Evolutionary conservation across 2,329 filamentous ascomycete genomes (phyloP).

Genomic region (Chrysoporthe austroafricana): DNA sequence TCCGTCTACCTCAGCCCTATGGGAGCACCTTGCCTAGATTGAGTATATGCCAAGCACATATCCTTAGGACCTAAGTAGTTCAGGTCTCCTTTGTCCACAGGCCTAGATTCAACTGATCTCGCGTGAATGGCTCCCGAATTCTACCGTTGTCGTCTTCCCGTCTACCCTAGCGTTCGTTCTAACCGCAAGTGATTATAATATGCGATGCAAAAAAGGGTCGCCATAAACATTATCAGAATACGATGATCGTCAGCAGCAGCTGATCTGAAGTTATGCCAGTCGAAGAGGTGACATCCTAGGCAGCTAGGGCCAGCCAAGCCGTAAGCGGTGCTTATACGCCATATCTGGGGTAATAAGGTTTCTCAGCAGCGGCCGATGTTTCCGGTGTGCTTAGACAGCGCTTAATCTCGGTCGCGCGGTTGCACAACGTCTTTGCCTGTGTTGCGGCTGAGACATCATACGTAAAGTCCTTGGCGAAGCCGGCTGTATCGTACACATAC

Average conservation of each 20-base stretch:
- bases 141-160: neutral
- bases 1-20: conserved; percentile 15
- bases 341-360: neutral
- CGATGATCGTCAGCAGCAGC: conserved; percentile 3
- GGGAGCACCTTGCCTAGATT: neutral
- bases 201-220: no score
- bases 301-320: neutral
- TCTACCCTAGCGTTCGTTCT: no score
- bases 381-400: neutral
- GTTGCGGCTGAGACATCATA: neutral
- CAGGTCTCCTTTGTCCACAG: neutral
- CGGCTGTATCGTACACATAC: neutral
- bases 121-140: neutral
- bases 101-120: neutral
- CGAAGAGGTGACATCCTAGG: neutral
- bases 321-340: neutral
- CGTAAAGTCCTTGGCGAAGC: neutral
- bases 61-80: neutral
- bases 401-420: neutral
- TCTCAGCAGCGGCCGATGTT: neutral
- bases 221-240: neutral
- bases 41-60: conserved; percentile 20
- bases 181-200: no score
- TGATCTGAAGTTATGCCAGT: neutral
- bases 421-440: neutral